phyloP scores from a whole-genome alignment of 169 alveolate species.

The Amoebophrya sp. region DNA sequence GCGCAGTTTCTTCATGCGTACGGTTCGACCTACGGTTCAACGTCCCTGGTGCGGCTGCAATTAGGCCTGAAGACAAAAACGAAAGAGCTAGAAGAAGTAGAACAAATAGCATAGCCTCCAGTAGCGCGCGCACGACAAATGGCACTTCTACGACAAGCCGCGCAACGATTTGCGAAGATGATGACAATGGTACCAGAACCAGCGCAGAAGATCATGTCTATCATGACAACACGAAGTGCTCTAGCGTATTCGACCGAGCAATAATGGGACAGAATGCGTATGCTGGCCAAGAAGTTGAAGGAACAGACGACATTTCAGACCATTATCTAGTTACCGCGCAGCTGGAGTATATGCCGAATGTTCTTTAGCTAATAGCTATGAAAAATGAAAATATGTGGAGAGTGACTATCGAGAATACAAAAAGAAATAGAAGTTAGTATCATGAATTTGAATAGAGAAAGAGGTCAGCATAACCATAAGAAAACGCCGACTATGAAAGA shows the following conservation, averaged over 20 bases:
- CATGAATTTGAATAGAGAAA: no score
- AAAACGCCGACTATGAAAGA: no score
- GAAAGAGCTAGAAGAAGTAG: no score
- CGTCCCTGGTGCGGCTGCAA: neutral
- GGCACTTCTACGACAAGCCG: neutral
- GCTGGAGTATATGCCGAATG: neutral
- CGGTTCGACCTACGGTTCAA: neutral
- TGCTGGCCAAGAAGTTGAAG: neutral
- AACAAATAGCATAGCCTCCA: neutral
- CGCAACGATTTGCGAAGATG: neutral
- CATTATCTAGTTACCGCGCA: neutral
- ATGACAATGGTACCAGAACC: neutral
- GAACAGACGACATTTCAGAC: neutral
- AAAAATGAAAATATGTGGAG: no score
- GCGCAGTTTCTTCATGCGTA: neutral
- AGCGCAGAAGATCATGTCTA: neutral
- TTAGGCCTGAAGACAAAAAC: no score
- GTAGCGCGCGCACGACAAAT: neutral
- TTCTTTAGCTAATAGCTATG: no score
- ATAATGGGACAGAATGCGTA: neutral
- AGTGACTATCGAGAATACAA: no score
- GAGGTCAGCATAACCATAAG: no score
- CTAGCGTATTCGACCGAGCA: no score
- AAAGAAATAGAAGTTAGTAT: no score
- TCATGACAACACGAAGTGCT: no score